These are phyloP conservation scores for Metroxylon sagu DNA, from an alignment of 176 grass and related monocot genomes.

Conservation along the genomic window DNA sequence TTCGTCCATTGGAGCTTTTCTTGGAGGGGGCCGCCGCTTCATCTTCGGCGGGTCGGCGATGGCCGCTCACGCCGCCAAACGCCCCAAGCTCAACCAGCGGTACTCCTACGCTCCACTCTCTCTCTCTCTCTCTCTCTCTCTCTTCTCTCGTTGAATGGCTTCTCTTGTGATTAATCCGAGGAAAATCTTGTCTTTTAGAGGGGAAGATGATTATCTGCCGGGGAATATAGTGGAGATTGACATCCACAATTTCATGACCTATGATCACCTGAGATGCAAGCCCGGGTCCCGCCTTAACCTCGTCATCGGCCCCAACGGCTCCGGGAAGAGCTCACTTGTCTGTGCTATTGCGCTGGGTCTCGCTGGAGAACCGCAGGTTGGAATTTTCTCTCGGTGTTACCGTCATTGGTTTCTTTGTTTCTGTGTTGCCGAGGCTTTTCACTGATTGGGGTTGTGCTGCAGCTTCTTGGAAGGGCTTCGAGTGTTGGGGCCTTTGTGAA, in stretches of 20 bases:
- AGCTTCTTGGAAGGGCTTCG: constrained; percentile 83
- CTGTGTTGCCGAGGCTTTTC: background rate
- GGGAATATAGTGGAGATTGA: constrained; percentile 95
- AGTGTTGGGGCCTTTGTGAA: constrained; percentile 77
- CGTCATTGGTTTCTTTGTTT: background rate
- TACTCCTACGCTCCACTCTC: background rate
- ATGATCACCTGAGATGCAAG: constrained; percentile 61
- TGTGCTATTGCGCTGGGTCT: constrained; percentile 80
- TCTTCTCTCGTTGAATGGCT: background rate
- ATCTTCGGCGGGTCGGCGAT: background rate
- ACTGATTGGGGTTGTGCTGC: constrained; percentile 11
- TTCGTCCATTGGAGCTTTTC: too few species aligned
- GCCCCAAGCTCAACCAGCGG: constrained; percentile 29
- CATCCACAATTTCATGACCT: constrained; percentile 89
- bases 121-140: background rate
- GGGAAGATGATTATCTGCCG: constrained; percentile 77
- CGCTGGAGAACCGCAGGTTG: constrained; percentile 52
- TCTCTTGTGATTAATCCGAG: background rate
- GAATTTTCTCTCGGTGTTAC: background rate
- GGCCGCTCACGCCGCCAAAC: constrained; percentile 43
- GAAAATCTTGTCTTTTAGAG: constrained; percentile 21
- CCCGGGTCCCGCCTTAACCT: constrained; percentile 81
- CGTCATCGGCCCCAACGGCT: constrained; percentile 83
- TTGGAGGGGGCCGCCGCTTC: too few species aligned
- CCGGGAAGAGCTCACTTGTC: constrained; percentile 84